Conservation (phyloP, 306 rosid species). For the Casuarina glauca region DNA sequence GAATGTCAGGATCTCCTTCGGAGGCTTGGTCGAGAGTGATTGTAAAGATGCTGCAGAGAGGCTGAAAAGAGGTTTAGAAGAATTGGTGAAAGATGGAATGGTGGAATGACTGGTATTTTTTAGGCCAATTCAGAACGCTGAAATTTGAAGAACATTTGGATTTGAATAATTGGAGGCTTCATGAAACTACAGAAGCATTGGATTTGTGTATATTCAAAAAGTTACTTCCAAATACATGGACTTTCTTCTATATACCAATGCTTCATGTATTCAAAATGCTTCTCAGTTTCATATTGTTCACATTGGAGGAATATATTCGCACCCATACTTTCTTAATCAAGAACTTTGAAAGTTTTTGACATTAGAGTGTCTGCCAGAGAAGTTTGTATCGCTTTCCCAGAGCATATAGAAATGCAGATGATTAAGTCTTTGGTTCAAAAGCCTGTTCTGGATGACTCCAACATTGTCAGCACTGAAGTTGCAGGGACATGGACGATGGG, state of each 20-base stretch:
- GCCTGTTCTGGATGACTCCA: no score
- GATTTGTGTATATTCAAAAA: slow-evolving; percentile 4
- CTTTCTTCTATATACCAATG: background rate
- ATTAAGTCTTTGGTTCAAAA: no score
- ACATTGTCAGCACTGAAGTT: no score
- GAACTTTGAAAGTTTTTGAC: background rate
- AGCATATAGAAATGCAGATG: no score
- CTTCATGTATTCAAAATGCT: background rate
- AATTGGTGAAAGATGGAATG: slow-evolving; percentile 70
- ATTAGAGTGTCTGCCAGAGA: background rate
- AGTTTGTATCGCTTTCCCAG: background rate
- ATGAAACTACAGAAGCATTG: background rate
- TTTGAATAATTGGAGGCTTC: slow-evolving; percentile 41
- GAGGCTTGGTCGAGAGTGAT: slow-evolving; percentile 73
- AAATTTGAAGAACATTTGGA: slow-evolving; percentile 26
- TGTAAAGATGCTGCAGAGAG: slow-evolving; percentile 79
- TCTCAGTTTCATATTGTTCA: background rate
- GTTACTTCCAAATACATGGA: background rate
- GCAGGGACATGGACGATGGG: no score
- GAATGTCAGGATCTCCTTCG: slow-evolving; percentile 79
- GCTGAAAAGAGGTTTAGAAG: slow-evolving; percentile 78
- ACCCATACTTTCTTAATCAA: background rate
- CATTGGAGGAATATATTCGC: background rate
- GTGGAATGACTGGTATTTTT: slow-evolving; percentile 28
- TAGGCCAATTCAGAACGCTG: slow-evolving; percentile 11